A percentile compares a stretch with the other conserved stretches of the same genome.
These are phyloP conservation scores for Byssothecium circinans DNA, from an alignment of 2,329 filamentous ascomycete genomes.

Conservation along the genomic window DNA sequence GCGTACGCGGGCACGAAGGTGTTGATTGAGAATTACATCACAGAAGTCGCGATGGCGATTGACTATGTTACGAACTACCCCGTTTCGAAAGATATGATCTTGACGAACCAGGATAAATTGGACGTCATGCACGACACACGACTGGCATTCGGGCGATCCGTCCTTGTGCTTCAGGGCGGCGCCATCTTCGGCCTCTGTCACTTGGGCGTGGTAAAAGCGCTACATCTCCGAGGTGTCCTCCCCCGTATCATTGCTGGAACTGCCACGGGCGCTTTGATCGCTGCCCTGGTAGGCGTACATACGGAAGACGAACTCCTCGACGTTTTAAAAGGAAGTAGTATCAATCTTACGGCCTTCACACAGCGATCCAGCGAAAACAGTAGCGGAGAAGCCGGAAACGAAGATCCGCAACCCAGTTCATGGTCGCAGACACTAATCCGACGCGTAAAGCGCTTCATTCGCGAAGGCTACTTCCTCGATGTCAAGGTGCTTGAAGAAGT, in stretches of 20 bases:
- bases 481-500: slow-evolving; percentile 80
- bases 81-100: slow-evolving; percentile 53
- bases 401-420: slow-evolving; percentile 14
- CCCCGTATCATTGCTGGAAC: slow-evolving; percentile 91
- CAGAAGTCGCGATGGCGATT: slow-evolving; percentile 78
- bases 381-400: slow-evolving; percentile 18
- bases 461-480: slow-evolving; percentile 82
- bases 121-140: slow-evolving; percentile 85
- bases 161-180: slow-evolving; percentile 83
- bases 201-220: slow-evolving; percentile 83
- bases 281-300: slow-evolving; percentile 83
- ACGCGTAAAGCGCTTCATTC: slow-evolving; percentile 68
- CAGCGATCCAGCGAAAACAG: slow-evolving; percentile 14
- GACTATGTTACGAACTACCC: slow-evolving; percentile 72
- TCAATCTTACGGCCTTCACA: slow-evolving; percentile 80
- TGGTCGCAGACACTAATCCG: slow-evolving; percentile 63
- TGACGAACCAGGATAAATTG: slow-evolving; percentile 77
- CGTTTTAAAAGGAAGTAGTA: slow-evolving; percentile 75
- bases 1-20: slow-evolving; percentile 88
- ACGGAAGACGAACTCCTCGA: slow-evolving; percentile 80
- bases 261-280: slow-evolving; percentile 85
- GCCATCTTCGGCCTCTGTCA: slow-evolving; percentile 91
- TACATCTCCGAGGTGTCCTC: slow-evolving; percentile 77
- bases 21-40: slow-evolving; percentile 87
- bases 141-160: slow-evolving; percentile 84